Base-by-base conservation (phyloP, 495 filamentous ascomycete genomes). In the Trichoderma reesei region DNA sequence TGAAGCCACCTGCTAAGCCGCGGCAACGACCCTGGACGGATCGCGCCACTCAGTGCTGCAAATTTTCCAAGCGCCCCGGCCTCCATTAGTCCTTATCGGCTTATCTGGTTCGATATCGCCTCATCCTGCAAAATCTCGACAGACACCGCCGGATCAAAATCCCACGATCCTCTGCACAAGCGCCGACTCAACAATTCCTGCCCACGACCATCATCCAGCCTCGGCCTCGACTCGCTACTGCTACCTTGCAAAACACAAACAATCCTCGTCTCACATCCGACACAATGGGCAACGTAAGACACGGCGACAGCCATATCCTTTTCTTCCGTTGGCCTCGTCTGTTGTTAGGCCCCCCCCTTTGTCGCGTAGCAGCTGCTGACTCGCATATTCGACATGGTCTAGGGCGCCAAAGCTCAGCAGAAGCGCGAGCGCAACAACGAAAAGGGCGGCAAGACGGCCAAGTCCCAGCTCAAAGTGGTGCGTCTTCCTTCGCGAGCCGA, bases 341-440 rank as follows among this genome's bases (percentile, higher is more conserved):
- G 11, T 56, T 16, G 51, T 26, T 26, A 26, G 26, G 26, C 26
- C 26, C 26, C 26, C 26, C 26, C 26, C 18, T 13, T 56, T 13
- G 2, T 14, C 8, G 11, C 10, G 60, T 26, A 26, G 20, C n/a
- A 3, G 8, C 10, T 41, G 1, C 31, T 34, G 26, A 37, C 61
- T 42, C 11, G 18, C 13, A 38, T 5, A 6, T 1, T n/a, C 16
- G 26, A 31, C n/a, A 26, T 26, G 26, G 9, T 54, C 34, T 64
- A 83, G 82, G 82, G 82, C 75, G 80, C 80, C 71, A 84, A 83
- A 73, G 80, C 82, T 34, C 75, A 76, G 71, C 80, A 80, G 69
- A 83, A 83, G 79, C 82, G 82, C 65, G 82, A 80, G 67, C 79
- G 81, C 68, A 81, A 82, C 65, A 71, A 69, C 48, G 80, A 82